Base-by-base conservation (phyloP, 192 early-diverging fungal genomes). In the Backusella tuberculispora region DNA sequence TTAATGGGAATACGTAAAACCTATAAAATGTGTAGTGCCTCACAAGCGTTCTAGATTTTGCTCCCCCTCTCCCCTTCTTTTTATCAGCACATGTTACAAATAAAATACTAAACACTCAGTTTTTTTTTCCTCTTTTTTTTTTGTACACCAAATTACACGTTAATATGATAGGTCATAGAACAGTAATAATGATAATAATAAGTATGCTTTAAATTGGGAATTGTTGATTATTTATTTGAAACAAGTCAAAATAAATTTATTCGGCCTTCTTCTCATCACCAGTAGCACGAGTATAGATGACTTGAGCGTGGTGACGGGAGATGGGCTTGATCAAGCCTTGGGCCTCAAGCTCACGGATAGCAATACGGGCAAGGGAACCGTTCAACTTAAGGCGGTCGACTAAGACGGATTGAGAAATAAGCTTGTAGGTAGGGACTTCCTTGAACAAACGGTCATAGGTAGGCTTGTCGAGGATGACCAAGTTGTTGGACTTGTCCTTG, bases 401-500 rank as follows among this genome's bases (percentile, higher is more conserved):
- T 72, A 99, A 90, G 72, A 99, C 94, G 72, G 97, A 97, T 75
- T 95, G 97, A 14, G 97, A 96, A 80, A 99, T 94, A 85, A 99
- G 92, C 91, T 98, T 99, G 94, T 99, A 99, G 83, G 97, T 94
- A 76, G 96, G 98, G 15, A 97, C 97, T 88, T 99, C 98, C 95
- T 99, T 99, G 90, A 94, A 93, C 60, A 99, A 90, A 90, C 96
- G 97, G 80, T 98, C 97, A 83, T 97, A 96, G 76, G 97, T 99
- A 78, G 95, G 84, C 85, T 97, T 95, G 88, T 98, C 95, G 80
- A 99, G 94, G 85, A 93, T 85, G 80, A 99, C 97, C 83, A 94
- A 88, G 93, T 99, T 99, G 95, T 99, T 98, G 84, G 97, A 93
- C 95, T 99, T 99, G 85, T 99, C 98, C 95, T 99, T 98, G 74